Conservation (phyloP, 306 rosid genomes). For the Astragalus membranaceus region DNA sequence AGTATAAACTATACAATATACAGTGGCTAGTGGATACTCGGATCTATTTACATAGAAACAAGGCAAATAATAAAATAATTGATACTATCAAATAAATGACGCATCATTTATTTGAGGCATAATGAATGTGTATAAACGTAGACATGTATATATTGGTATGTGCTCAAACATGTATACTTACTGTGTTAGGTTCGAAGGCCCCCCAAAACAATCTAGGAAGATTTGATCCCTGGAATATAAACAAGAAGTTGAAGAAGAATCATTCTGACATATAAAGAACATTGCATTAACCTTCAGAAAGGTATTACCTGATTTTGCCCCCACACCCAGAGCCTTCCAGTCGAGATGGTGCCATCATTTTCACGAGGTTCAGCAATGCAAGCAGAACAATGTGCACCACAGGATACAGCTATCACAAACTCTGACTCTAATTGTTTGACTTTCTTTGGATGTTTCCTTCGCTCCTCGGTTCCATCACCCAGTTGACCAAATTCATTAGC, state of each 20-base stretch:
- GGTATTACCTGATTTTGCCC: conserved; percentile 83
- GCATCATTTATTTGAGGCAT: neutral
- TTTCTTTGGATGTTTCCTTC: conserved; percentile 65
- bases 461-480: conserved; percentile 92
- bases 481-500: conserved; percentile 87
- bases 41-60: conserved; percentile 8
- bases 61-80: neutral
- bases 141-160: neutral
- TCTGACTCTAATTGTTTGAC: conserved; percentile 63
- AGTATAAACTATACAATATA: neutral
- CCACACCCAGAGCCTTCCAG: conserved; percentile 91
- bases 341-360: conserved; percentile 61
- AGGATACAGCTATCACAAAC: conserved; percentile 75
- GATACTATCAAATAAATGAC: neutral
- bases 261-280: conserved; percentile 1
- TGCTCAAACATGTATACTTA: conserved; percentile 28
- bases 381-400: conserved; percentile 95
- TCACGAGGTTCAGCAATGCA: conserved; percentile 79
- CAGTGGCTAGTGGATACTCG: neutral
- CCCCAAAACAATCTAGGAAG: conserved; percentile 88
- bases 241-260: neutral
- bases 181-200: conserved; percentile 68
- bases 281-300: neutral
- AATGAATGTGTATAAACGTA: neutral
- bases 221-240: conserved; percentile 65